Evolutionary conservation across 2,329 filamentous ascomycete genomes (phyloP).

Genomic region (Exophiala aquamarina): DNA sequence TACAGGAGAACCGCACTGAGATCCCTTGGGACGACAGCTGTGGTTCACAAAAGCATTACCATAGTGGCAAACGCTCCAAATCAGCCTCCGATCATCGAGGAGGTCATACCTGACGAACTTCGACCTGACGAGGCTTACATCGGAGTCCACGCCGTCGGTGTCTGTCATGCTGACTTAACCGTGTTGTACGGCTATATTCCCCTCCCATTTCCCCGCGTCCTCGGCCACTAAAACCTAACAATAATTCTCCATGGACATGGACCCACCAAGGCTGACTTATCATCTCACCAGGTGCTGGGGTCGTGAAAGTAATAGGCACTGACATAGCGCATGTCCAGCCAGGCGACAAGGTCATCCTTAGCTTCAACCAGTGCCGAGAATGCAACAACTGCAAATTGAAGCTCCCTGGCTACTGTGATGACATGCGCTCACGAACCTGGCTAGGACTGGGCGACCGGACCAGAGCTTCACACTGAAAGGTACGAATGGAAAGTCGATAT

Average conservation of each 20-base stretch:
- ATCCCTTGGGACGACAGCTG: not conserved
- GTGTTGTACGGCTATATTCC: constrained; percentile 38
- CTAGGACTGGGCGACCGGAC: not conserved
- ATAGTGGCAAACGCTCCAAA: not conserved
- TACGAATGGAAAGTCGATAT: constrained; percentile 31
- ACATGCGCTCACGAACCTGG: not conserved
- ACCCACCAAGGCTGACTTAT: constrained; percentile 34
- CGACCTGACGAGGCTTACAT: constrained; percentile 4
- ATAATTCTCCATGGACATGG: too few species aligned
- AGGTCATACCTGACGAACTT: constrained; percentile 5
- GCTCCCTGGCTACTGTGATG: not conserved
- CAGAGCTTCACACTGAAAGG: constrained; percentile 3
- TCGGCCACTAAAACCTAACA: constrained; percentile 59
- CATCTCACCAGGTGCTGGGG: constrained; percentile 37
- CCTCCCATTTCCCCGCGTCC: constrained; percentile 41
- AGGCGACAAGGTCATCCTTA: constrained; percentile 49
- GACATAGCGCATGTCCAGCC: constrained; percentile 41
- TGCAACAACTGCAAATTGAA: constrained; percentile 42
- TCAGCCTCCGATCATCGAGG: not conserved
- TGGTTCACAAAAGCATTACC: too few species aligned
- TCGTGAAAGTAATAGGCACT: constrained; percentile 46
- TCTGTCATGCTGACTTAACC: constrained; percentile 56
- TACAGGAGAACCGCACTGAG: too few species aligned
- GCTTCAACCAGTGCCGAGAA: constrained; percentile 47
- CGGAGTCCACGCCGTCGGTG: constrained; percentile 43